Evolutionary conservation across 768 basidiomycete genomes (phyloP).

Genomic region (Pisolithus orientalis): DNA sequence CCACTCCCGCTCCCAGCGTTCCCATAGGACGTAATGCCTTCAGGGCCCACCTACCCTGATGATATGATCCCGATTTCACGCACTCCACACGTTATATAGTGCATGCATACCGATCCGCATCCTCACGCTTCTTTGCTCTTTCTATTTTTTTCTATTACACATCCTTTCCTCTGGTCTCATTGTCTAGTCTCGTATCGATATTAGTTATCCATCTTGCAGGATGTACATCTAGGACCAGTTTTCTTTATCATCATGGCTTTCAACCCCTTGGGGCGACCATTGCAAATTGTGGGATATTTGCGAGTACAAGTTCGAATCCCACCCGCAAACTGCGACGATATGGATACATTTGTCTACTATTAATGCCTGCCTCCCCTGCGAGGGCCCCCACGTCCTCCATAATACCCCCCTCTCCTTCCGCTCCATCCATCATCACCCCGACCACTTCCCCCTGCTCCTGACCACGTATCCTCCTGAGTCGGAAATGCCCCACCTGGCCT

Average conservation of each 20-base stretch:
- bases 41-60: no score
- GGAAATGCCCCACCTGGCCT: conserved; percentile 33
- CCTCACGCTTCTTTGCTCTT: not conserved
- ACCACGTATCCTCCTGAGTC: conserved; percentile 49
- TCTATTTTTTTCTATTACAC: not conserved
- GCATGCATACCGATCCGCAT: not conserved
- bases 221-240: not conserved
- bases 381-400: conserved; percentile 26
- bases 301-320: no score
- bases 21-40: no score
- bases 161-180: not conserved
- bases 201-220: not conserved
- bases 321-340: not conserved
- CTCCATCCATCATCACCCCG: conserved; percentile 34
- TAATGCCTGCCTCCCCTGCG: conserved; percentile 21
- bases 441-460: conserved; percentile 25
- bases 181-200: not conserved
- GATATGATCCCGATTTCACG: not conserved
- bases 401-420: conserved; percentile 29
- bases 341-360: not conserved
- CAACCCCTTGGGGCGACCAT: no score
- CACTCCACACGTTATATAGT: not conserved
- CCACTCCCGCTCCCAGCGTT: no score
- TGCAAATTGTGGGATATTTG: no score
- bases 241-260: no score